phyloP scores from a whole-genome alignment of 2,329 filamentous ascomycete species.

The Cadophora sp. region DNA sequence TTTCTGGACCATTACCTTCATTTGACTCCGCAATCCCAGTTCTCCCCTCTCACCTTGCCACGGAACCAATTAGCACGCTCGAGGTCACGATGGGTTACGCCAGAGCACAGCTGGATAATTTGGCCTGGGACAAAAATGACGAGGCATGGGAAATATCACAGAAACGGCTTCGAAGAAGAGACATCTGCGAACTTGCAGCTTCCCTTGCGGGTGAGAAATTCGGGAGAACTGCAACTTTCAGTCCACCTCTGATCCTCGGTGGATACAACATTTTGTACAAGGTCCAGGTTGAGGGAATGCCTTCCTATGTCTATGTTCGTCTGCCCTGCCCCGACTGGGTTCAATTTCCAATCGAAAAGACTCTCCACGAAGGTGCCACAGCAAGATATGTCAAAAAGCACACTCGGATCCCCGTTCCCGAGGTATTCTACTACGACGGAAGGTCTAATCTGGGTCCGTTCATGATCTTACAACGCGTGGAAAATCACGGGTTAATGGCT shows the following conservation, averaged over 20 bases:
- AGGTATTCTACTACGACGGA: constrained; percentile 28
- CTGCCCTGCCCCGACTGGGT: constrained; percentile 19
- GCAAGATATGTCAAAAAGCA: constrained; percentile 27
- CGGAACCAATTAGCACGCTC: not conserved
- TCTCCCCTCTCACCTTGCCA: not conserved
- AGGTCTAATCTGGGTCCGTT: constrained; percentile 31
- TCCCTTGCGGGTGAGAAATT: constrained; percentile 28
- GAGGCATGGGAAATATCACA: constrained; percentile 31
- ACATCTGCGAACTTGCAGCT: constrained; percentile 24
- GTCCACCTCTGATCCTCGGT: constrained; percentile 32
- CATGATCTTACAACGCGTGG: constrained; percentile 28
- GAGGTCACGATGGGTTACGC: constrained; percentile 1
- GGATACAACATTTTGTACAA: constrained; percentile 36
- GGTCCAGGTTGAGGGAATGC: constrained; percentile 28
- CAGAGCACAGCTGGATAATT: constrained; percentile 28
- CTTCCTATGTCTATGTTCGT: too few relatives aligned
- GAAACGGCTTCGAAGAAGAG: constrained; percentile 24
- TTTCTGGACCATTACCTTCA: too few relatives aligned
- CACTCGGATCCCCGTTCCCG: constrained; percentile 30
- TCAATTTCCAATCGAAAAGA: constrained; percentile 33
- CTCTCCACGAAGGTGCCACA: constrained; percentile 26
- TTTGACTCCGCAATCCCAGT: too few relatives aligned
- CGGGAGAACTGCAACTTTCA: constrained; percentile 26
- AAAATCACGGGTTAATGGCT: constrained; percentile 45
- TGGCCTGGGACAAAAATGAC: constrained; percentile 37